Base-by-base conservation (phyloP, 2,329 filamentous ascomycete genomes). In the Gnomoniopsis smithogilvyi region DNA sequence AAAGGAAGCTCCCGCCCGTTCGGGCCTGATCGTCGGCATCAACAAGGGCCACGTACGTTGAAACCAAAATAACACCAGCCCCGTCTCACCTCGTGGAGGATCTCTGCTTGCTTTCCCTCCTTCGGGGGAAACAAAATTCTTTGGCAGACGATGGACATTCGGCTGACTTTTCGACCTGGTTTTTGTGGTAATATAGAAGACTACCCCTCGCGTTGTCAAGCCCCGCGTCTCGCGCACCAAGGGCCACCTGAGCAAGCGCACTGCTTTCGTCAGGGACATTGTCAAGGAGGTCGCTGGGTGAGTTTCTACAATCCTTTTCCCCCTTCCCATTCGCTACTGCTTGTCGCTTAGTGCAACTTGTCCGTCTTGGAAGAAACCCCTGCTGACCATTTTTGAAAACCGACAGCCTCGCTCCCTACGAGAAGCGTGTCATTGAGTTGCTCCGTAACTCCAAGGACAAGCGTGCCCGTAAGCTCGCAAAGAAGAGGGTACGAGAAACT, bases 381-480 rank as follows among this genome's bases (percentile, higher is more conserved):
- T 58, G 49, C 62, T 65, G 56, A 64, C 59, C 10, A 12, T 49
- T 12, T 15, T 14, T 36, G 2, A 22, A 26, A 38, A n/a, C 15
- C 19, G 26, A 62, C 62, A 89, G 91, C 75, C 90, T 95, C 70
- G 91, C 91, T 70, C 91, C 91, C 74, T 95, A 99, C 79, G 95
- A 99, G 89, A 94, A 95, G 80, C 92, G 95, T 76, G 91, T 99
- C 72, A 96, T 99, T 77, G 95, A 99, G 87, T 84, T 99, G 77
- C 90, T 99, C 81, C 92, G 95, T 74, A 99, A 99, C 90, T 89
- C 86, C 84, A 96, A 96, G 85, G 95, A 99, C 83, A 98, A 98
- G 91, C 92, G 94, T 81, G 94, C 94, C 74, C 88, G 94, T 72
- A 97, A 97, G 89, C 91, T 97, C 75, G 94, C 94, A 74, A 98